Evolutionary conservation across 179 eudicot species (phyloP).

Genomic region (Silene coronaria): DNA sequence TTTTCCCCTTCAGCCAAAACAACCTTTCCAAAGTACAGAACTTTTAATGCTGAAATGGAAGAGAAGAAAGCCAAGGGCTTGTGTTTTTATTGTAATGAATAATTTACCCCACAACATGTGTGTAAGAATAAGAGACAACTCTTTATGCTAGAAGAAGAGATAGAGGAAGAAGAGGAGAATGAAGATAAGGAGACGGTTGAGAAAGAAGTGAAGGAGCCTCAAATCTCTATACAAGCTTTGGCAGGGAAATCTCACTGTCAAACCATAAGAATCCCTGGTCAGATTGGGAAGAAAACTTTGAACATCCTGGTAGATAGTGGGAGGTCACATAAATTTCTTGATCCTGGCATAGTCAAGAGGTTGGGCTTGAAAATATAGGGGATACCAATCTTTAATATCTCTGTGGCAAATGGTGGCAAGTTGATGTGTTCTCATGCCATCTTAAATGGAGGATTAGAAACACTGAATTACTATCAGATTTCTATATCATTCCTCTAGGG

Average conservation of each 20-base stretch:
- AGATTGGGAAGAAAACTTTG: no score
- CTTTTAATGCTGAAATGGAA: no score
- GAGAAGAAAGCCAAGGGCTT: neutral
- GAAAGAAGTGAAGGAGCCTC: neutral
- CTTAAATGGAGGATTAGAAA: no score
- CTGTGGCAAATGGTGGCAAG: no score
- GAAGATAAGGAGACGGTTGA: neutral
- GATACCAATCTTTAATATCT: no score
- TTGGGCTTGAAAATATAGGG: no score
- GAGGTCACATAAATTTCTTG: neutral
- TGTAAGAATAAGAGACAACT: neutral
- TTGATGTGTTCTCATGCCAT: no score
- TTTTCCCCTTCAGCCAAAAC: neutral
- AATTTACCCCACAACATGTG: neutral
- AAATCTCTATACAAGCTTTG: neutral
- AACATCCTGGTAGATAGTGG: no score
- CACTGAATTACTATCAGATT: no score
- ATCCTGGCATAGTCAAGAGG: neutral
- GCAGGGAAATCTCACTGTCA: neutral
- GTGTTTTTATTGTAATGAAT: slow-evolving; percentile 10
- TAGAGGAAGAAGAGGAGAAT: neutral
- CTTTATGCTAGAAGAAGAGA: neutral
- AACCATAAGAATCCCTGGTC: no score
- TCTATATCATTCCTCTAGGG: no score
- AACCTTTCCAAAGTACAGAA: neutral